These are phyloP conservation scores for Sporobolus alterniflorus DNA, from an alignment of 202 grass and related monocot genomes.

Conservation along the genomic window DNA sequence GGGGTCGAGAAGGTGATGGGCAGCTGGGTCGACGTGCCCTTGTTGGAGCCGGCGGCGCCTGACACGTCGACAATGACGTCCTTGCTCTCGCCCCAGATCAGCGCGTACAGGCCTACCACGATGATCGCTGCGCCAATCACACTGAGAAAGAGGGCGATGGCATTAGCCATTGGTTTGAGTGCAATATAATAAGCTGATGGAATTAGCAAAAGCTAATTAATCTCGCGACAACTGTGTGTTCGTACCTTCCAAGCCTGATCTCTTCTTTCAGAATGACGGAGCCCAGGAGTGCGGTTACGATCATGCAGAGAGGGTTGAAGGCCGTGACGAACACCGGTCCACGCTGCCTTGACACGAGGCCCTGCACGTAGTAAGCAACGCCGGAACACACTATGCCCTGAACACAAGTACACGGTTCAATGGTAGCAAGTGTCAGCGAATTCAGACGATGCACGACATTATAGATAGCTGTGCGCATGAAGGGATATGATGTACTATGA, in stretches of 20 bases:
- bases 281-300: slow-evolving; percentile 76
- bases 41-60: slow-evolving; percentile 42
- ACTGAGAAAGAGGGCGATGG: slow-evolving; percentile 38
- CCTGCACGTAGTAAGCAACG: slow-evolving; percentile 89
- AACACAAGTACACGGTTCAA: not conserved
- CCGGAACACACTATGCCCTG: slow-evolving; percentile 94
- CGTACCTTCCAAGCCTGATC: slow-evolving; percentile 79
- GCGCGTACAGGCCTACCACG: slow-evolving; percentile 70
- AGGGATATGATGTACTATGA: not conserved
- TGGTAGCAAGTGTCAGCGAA: not conserved
- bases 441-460: not conserved
- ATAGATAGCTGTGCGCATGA: not conserved
- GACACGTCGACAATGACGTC: slow-evolving; percentile 48
- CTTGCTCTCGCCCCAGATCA: slow-evolving; percentile 85
- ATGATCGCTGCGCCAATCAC: slow-evolving; percentile 83
- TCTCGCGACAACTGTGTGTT: not conserved
- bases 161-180: not conserved
- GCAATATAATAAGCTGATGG: not conserved
- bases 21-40: slow-evolving; percentile 35
- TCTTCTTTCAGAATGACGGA: slow-evolving; percentile 85
- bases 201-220: not conserved
- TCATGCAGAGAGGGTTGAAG: slow-evolving; percentile 98
- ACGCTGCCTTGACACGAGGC: slow-evolving; percentile 70
- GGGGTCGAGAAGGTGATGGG: slow-evolving; percentile 41
- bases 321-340: slow-evolving; percentile 96